Percentiles rank a stretch among this genome's conserved stretches.
Evolutionary conservation across 169 alveolate species (phyloP).

Genomic region (Plasmodium chabaudi): DNA sequence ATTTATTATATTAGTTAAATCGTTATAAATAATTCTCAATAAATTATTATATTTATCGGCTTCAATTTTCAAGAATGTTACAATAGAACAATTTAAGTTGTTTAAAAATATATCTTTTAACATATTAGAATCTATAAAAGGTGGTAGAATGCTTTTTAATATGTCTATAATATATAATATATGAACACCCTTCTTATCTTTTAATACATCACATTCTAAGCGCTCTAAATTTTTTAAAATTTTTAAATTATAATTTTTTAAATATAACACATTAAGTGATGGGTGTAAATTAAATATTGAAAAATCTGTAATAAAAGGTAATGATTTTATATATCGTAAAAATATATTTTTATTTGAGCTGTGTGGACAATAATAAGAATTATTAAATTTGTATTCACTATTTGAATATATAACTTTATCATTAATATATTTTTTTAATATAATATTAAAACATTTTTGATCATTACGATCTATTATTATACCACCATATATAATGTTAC

Average conservation of each 20-base stretch:
- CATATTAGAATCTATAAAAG: slow-evolving; percentile 44
- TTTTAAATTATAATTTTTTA: slow-evolving; percentile 70
- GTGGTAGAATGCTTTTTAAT: slow-evolving; percentile 40
- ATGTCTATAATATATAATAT: slow-evolving; percentile 25
- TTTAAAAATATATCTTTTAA: slow-evolving; percentile 39
- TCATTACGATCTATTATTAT: slow-evolving; percentile 66
- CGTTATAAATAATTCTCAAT: slow-evolving; percentile 52
- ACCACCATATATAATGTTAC: slow-evolving; percentile 73
- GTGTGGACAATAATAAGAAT: slow-evolving; percentile 66
- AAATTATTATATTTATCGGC: slow-evolving; percentile 63
- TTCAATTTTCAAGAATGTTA: slow-evolving; percentile 66
- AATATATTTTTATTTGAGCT: slow-evolving; percentile 72
- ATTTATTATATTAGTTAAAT: slow-evolving; percentile 53
- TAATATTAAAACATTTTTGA: slow-evolving; percentile 67
- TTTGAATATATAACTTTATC: slow-evolving; percentile 58
- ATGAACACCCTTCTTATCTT: slow-evolving; percentile 16
- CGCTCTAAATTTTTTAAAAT: slow-evolving; percentile 46
- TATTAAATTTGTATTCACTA: slow-evolving; percentile 53
- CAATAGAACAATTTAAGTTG: slow-evolving; percentile 53
- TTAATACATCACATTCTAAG: slow-evolving; percentile 36
- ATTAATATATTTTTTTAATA: slow-evolving; percentile 54
- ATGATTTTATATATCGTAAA: slow-evolving; percentile 65
- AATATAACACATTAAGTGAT: slow-evolving; percentile 46
- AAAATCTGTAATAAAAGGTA: slow-evolving; percentile 61
- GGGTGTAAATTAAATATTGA: slow-evolving; percentile 74